These are phyloP conservation scores for Pichia cabralensis DNA, from an alignment of 805 yeast species.

Conservation along the genomic window DNA sequence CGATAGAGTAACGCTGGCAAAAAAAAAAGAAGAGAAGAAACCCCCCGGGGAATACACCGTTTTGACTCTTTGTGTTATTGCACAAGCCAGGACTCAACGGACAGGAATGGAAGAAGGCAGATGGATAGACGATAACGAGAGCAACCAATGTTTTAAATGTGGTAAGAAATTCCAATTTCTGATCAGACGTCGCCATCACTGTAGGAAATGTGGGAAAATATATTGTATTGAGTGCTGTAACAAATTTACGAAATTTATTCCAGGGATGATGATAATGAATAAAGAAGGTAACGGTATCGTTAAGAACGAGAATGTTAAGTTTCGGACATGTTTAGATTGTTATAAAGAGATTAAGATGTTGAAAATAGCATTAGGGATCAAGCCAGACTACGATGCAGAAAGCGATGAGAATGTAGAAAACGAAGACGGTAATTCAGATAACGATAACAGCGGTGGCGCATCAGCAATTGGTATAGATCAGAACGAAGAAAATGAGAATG, in stretches of 20 bases:
- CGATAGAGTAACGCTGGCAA: too few species aligned
- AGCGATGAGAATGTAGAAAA: neutral
- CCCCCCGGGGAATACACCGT: too few species aligned
- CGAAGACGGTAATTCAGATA: neutral
- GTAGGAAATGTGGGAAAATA: slow-evolving; percentile 71
- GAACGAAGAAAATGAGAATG: slow-evolving; percentile 1
- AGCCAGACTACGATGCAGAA: neutral
- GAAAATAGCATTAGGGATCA: slow-evolving; percentile 29
- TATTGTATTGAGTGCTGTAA: slow-evolving; percentile 65
- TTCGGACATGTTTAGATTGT: slow-evolving; percentile 71
- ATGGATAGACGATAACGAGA: slow-evolving; percentile 67
- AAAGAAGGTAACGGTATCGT: slow-evolving; percentile 8
- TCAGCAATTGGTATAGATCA: slow-evolving; percentile 3
- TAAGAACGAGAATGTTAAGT: slow-evolving; percentile 39
- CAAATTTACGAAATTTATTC: slow-evolving; percentile 41
- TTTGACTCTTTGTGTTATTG: too few species aligned
- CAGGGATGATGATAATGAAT: slow-evolving; percentile 51
- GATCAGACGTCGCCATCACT: slow-evolving; percentile 73
- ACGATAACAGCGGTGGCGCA: neutral
- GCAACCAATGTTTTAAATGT: slow-evolving; percentile 46
- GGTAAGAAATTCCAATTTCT: slow-evolving; percentile 42
- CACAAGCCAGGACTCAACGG: too few species aligned
- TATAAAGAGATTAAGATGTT: slow-evolving; percentile 49
- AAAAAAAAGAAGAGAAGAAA: too few species aligned
- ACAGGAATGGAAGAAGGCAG: too few species aligned